phyloP scores from a whole-genome alignment of 345 rosid genomes.

The Syzygium jambos region DNA sequence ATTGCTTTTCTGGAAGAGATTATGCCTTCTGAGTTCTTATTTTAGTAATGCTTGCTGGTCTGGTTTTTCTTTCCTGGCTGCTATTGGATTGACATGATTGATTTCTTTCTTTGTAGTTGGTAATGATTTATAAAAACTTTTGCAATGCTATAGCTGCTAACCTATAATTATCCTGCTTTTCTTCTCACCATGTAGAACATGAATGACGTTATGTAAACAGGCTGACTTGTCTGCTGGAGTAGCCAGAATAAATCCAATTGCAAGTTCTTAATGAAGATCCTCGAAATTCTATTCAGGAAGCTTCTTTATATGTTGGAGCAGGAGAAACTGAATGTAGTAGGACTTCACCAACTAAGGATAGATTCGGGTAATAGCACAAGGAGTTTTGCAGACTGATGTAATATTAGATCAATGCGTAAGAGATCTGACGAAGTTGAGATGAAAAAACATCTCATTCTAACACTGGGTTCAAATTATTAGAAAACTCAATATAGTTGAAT shows the following conservation, averaged over 20 bases:
- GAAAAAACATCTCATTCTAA: background rate
- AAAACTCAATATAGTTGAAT: background rate
- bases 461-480: background rate
- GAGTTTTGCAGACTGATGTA: background rate
- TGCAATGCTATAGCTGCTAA: background rate
- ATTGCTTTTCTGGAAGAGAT: background rate
- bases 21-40: background rate
- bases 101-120: background rate
- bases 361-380: background rate
- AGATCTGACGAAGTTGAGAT: background rate
- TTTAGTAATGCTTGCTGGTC: background rate
- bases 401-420: background rate
- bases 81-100: background rate
- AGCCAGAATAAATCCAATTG: background rate
- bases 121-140: background rate
- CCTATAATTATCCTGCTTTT: background rate
- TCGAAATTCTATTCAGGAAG: background rate
- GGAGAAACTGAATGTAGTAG: background rate
- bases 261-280: background rate
- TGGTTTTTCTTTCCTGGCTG: background rate
- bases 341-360: background rate
- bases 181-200: background rate
- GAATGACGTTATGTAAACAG: background rate
- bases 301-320: background rate
- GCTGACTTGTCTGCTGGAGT: background rate